These are phyloP conservation scores for Boletus edulis DNA, from an alignment of 768 basidiomycete species.

Conservation along the genomic window DNA sequence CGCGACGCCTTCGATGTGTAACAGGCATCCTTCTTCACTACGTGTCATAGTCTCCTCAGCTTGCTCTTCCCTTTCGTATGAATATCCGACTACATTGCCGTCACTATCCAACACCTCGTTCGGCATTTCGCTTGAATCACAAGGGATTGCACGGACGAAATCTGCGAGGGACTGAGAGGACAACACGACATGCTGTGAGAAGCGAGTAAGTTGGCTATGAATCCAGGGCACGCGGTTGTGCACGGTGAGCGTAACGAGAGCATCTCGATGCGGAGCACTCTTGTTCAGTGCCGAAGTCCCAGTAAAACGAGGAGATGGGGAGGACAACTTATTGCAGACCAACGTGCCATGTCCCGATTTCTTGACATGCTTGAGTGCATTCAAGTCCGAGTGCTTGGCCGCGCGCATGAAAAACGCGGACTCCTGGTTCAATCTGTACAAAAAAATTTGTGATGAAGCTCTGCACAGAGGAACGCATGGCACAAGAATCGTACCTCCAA, in stretches of 20 bases:
- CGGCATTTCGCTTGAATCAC: slow-evolving; percentile 55
- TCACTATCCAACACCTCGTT: slow-evolving; percentile 37
- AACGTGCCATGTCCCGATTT: slow-evolving; percentile 35
- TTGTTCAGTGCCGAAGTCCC: background rate
- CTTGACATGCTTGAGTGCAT: slow-evolving; percentile 41
- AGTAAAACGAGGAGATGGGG: background rate
- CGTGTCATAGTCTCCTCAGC: background rate
- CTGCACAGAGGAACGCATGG: background rate
- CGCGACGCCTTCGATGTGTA: slow-evolving; percentile 59
- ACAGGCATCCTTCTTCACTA: slow-evolving; percentile 39
- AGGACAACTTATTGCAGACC: background rate
- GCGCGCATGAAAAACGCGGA: slow-evolving; percentile 62
- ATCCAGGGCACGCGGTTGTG: slow-evolving; percentile 62
- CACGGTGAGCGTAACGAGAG: slow-evolving; percentile 57
- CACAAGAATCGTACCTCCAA: slow-evolving; percentile 52
- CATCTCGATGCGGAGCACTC: slow-evolving; percentile 29
- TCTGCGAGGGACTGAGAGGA: slow-evolving; percentile 75
- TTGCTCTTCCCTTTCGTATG: slow-evolving; percentile 13
- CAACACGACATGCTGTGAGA: slow-evolving; percentile 65
- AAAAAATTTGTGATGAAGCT: background rate
- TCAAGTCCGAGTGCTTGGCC: slow-evolving; percentile 64
- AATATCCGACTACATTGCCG: slow-evolving; percentile 34
- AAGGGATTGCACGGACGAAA: slow-evolving; percentile 57
- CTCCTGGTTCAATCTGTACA: slow-evolving; percentile 46
- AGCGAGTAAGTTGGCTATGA: slow-evolving; percentile 54